A percentile compares a stretch with the other conserved stretches of the same genome.
Evolutionary conservation across 257 asterid species (phyloP).

Genomic region (Gentiana macrophylla): DNA sequence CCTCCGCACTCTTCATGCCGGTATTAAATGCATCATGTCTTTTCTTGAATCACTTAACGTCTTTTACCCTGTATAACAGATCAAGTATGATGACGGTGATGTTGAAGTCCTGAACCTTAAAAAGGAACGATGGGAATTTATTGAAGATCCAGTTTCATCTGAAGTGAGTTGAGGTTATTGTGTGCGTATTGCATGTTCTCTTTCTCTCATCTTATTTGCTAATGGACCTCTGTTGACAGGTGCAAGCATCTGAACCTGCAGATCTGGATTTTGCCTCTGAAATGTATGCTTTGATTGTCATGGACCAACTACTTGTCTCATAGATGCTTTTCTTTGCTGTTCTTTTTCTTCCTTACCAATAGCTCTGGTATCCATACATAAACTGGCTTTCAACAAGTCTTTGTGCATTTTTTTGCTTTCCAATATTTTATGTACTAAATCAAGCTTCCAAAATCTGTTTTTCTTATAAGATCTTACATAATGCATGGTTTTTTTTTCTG

Average conservation of each 20-base stretch:
- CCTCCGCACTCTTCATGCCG: slow-evolving; percentile 11
- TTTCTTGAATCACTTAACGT: slow-evolving; percentile 5
- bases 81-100: slow-evolving; percentile 73
- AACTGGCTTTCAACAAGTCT: too few species aligned
- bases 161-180: slow-evolving; percentile 29
- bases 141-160: slow-evolving; percentile 35
- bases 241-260: slow-evolving; percentile 40
- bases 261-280: slow-evolving; percentile 52
- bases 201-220: not conserved
- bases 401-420: too few species aligned
- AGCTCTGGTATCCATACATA: too few species aligned
- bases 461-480: too few species aligned
- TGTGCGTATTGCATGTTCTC: slow-evolving; percentile 11
- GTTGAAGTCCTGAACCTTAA: slow-evolving; percentile 52
- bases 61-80: slow-evolving; percentile 28
- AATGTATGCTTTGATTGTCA: slow-evolving; percentile 25
- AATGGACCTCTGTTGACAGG: slow-evolving; percentile 31
- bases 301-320: not conserved
- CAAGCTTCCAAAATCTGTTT: too few species aligned
- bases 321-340: not conserved
- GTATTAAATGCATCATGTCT: slow-evolving; percentile 1
- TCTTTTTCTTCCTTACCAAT: too few species aligned
- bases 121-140: slow-evolving; percentile 48
- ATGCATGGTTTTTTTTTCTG: too few species aligned
- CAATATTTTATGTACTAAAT: too few species aligned